These are phyloP conservation scores for Candida sojae DNA, from an alignment of 1,139 yeast genomes.

Conservation along the genomic window DNA sequence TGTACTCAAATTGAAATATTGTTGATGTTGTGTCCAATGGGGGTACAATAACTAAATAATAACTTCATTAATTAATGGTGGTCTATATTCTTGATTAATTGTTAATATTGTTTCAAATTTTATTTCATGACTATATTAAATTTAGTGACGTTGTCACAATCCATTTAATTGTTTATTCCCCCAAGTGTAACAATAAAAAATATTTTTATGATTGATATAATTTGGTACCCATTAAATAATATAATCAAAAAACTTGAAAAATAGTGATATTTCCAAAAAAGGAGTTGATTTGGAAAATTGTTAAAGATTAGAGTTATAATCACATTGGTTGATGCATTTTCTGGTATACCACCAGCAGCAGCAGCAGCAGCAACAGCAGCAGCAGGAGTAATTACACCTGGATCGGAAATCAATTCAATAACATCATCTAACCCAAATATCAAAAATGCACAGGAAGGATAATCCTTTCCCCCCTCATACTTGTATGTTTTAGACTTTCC, in stretches of 20 bases:
- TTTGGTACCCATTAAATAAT: constrained; percentile 27
- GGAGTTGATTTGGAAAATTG: constrained; percentile 31
- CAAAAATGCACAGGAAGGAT: no score
- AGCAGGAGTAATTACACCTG: constrained; percentile 16
- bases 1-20: constrained; percentile 30
- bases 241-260: constrained; percentile 23
- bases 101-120: constrained; percentile 20
- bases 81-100: constrained; percentile 24
- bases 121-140: constrained; percentile 15
- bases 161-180: constrained; percentile 16
- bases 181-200: no score
- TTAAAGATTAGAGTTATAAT: constrained; percentile 25
- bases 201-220: constrained; percentile 14
- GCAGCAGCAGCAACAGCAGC: no score
- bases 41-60: constrained; percentile 29
- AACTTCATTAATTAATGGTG: constrained; percentile 22
- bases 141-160: neutral
- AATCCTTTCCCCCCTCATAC: no score
- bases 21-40: constrained; percentile 34
- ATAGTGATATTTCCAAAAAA: constrained; percentile 27
- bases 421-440: neutral
- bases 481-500: no score
- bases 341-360: constrained; percentile 33
- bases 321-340: constrained; percentile 26
- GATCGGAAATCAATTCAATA: constrained; percentile 15